These are phyloP conservation scores for Toxoplasma gondii DNA, from an alignment of 169 alveolate species.

Conservation along the genomic window DNA sequence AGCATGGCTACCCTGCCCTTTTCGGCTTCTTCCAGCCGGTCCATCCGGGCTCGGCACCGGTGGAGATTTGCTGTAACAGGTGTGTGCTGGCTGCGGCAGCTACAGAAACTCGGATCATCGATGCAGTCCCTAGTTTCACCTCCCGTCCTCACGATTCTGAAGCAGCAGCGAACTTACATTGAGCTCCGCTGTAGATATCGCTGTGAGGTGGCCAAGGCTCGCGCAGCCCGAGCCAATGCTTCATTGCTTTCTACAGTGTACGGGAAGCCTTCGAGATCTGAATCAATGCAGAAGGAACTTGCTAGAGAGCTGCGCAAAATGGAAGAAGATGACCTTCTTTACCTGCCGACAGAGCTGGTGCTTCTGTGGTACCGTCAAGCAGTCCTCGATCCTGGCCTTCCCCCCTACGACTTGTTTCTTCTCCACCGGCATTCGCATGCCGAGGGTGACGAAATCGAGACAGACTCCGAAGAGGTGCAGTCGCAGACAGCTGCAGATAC, in stretches of 20 bases:
- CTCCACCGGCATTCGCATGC: constrained; percentile 28
- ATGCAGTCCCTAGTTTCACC: background rate
- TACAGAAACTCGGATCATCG: background rate
- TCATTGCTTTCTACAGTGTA: background rate
- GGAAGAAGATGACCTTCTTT: constrained; percentile 14
- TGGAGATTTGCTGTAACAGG: background rate
- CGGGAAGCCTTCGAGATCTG: background rate
- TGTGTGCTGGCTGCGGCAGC: constrained; percentile 19
- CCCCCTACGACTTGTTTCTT: constrained; percentile 22
- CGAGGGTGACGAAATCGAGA: background rate
- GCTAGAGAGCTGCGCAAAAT: background rate
- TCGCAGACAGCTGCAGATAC: background rate
- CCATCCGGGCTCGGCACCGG: background rate
- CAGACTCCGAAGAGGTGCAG: background rate
- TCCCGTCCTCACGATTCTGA: background rate
- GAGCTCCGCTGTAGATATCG: constrained; percentile 11
- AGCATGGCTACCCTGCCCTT: too few species aligned
- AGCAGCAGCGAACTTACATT: background rate
- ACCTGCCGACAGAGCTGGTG: constrained; percentile 37
- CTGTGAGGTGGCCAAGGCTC: constrained; percentile 8
- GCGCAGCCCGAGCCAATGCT: background rate
- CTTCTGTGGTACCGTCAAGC: constrained; percentile 45
- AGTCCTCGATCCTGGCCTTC: constrained; percentile 17
- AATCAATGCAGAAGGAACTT: background rate
- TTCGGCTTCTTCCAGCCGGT: too few species aligned